These are phyloP conservation scores for Alternaria gaisen DNA, from an alignment of 2,329 filamentous ascomycete genomes.

Conservation along the genomic window DNA sequence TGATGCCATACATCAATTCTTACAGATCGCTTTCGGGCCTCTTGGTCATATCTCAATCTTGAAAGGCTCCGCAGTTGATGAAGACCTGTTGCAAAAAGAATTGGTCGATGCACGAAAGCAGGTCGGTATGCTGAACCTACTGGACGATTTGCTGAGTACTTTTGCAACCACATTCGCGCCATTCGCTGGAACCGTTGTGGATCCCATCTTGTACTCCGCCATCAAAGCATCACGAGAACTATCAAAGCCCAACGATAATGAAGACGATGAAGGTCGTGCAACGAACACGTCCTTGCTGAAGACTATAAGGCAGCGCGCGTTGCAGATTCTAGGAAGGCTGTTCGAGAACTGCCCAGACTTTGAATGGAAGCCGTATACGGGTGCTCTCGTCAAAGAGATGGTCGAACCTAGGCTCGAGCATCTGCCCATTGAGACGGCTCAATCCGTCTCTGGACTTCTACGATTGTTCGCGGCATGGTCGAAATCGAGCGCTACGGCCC, in stretches of 20 bases:
- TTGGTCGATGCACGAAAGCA: conserved; percentile 78
- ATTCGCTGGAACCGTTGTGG: conserved; percentile 74
- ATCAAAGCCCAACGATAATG: conserved; percentile 39
- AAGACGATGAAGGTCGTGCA: conserved; percentile 32
- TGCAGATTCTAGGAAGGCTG: conserved; percentile 82
- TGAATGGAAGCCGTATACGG: conserved; percentile 76
- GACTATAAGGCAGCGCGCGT: conserved; percentile 72
- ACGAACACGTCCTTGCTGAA: conserved; percentile 67
- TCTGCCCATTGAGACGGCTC: conserved; percentile 84
- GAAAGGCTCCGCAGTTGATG: conserved; percentile 59
- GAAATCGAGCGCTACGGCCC: conserved; percentile 68
- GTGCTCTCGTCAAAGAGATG: conserved; percentile 75
- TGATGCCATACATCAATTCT: conserved; percentile 79
- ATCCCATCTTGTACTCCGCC: conserved; percentile 83
- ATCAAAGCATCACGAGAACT: conserved; percentile 67
- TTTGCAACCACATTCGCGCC: conserved; percentile 76
- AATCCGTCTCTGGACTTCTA: conserved; percentile 85
- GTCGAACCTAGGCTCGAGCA: conserved; percentile 80
- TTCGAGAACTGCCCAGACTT: conserved; percentile 77
- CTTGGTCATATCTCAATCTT: conserved; percentile 70
- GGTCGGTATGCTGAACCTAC: conserved; percentile 90
- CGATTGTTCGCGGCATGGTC: conserved; percentile 86
- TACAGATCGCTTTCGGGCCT: conserved; percentile 80
- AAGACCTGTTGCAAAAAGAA: conserved; percentile 56
- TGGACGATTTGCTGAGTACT: conserved; percentile 84